Conservation (phyloP, 192 early-diverging fungal genomes). For the Entomortierella lignicola region DNA sequence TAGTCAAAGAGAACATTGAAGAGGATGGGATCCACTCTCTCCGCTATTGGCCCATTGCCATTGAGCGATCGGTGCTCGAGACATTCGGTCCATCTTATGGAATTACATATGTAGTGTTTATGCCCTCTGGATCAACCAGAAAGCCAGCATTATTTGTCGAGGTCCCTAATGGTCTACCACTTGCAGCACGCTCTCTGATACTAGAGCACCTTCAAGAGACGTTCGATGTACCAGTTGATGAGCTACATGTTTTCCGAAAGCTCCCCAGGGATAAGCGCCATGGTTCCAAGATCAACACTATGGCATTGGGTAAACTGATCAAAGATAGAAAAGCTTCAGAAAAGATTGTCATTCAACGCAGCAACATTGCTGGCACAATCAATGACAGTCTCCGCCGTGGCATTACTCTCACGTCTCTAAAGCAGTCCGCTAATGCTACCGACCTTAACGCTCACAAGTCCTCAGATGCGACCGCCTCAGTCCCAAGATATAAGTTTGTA, state of each 20-base stretch:
- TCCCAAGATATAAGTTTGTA: constrained; percentile 31
- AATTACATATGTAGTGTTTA: constrained; percentile 47
- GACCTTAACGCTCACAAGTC: constrained; percentile 20
- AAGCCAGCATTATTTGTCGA: constrained; percentile 52
- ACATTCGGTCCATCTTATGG: constrained; percentile 49
- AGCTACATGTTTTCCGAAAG: constrained; percentile 52
- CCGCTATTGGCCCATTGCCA: constrained; percentile 50
- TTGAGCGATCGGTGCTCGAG: constrained; percentile 50
- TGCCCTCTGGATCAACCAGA: constrained; percentile 35
- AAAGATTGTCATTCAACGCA: constrained; percentile 32
- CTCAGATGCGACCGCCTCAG: not conserved
- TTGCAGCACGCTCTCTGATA: constrained; percentile 33
- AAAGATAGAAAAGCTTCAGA: constrained; percentile 47
- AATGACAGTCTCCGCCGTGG: constrained; percentile 50
- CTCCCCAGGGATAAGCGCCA: constrained; percentile 51
- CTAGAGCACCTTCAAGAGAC: constrained; percentile 50
- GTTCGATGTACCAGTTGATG: constrained; percentile 49
- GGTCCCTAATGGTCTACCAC: constrained; percentile 34
- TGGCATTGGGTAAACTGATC: constrained; percentile 47
- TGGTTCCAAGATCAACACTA: constrained; percentile 54
- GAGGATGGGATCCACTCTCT: constrained; percentile 38
- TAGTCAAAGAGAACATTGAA: constrained; percentile 20
- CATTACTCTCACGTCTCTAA: constrained; percentile 29
- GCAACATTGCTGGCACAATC: constrained; percentile 33
- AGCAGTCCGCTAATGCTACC: constrained; percentile 16